phyloP scores from a whole-genome alignment of 495 filamentous ascomycete genomes.

The Lophiotrema nucula region DNA sequence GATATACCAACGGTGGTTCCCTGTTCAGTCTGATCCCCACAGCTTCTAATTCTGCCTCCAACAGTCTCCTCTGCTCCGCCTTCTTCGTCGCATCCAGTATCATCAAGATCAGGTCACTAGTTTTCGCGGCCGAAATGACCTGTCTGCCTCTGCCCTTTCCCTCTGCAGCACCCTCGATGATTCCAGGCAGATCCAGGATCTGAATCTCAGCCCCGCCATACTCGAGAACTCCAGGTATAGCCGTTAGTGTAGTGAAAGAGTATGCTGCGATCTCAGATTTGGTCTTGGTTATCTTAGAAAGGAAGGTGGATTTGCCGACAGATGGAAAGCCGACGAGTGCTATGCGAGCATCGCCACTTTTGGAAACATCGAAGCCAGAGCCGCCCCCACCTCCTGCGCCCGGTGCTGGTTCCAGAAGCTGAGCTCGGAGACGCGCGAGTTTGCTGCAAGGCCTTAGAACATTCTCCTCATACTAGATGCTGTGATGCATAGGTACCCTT shows the following conservation, averaged over 20 bases:
- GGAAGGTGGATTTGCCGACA: constrained; percentile 96
- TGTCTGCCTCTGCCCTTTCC: constrained; percentile 95
- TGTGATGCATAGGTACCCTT: no score
- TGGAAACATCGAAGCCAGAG: constrained; percentile 92
- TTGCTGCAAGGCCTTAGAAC: constrained; percentile 62
- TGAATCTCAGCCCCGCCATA: constrained; percentile 99
- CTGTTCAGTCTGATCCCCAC: constrained; percentile 94
- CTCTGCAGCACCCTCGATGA: constrained; percentile 95
- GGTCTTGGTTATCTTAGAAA: constrained; percentile 99
- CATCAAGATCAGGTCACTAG: constrained; percentile 96
- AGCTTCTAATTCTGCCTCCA: constrained; percentile 92
- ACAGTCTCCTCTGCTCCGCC: constrained; percentile 84
- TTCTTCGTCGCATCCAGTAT: constrained; percentile 95
- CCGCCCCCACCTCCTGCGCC: constrained; percentile 71
- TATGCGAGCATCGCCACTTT: constrained; percentile 95
- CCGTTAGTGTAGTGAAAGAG: constrained; percentile 95
- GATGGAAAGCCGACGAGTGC: constrained; percentile 97
- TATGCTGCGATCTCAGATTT: constrained; percentile 96
- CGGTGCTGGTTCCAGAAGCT: constrained; percentile 87
- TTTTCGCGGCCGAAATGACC: constrained; percentile 98
- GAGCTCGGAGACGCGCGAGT: constrained; percentile 89
- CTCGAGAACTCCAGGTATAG: constrained; percentile 95
- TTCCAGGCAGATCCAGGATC: constrained; percentile 95
- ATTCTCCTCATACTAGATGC: no score
- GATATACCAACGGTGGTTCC: constrained; percentile 72